phyloP scores from a whole-genome alignment of 371 early-diverging fungal species.

The Chytridium lagenaria region DNA sequence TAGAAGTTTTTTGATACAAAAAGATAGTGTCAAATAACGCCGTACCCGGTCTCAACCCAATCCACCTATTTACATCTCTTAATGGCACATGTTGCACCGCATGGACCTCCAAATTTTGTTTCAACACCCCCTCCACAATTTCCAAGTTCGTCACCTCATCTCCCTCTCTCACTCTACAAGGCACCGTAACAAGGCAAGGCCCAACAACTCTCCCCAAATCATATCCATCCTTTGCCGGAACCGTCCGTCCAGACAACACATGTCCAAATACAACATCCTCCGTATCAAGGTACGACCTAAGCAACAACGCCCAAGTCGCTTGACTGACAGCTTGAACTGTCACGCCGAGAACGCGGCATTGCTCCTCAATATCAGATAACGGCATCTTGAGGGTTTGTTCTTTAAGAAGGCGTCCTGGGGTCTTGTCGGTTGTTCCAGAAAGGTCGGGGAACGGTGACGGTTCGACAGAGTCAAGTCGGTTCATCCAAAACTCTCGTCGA shows the following conservation, averaged over 20 bases:
- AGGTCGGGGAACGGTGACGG: background rate
- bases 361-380: background rate
- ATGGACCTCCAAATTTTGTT: background rate
- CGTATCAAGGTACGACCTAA: slow-evolving; percentile 18
- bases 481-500: background rate
- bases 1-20: background rate
- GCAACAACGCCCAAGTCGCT: slow-evolving; percentile 38
- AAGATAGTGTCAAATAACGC: slow-evolving; percentile 9
- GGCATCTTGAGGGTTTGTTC: background rate
- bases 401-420: background rate
- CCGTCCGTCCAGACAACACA: slow-evolving; percentile 32
- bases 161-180: background rate
- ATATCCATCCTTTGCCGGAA: background rate
- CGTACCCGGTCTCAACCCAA: background rate
- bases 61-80: background rate
- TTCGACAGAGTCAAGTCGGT: background rate
- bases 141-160: background rate
- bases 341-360: slow-evolving; percentile 11
- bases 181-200: background rate
- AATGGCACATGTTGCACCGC: background rate
- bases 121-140: background rate
- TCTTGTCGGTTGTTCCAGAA: background rate
- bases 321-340: slow-evolving; percentile 21
- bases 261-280: slow-evolving; percentile 41
- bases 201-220: background rate